Percentiles rank a stretch among this genome's conserved stretches.
Conservation (phyloP, 257 asterid species). For the Solanum ossicruentum region DNA sequence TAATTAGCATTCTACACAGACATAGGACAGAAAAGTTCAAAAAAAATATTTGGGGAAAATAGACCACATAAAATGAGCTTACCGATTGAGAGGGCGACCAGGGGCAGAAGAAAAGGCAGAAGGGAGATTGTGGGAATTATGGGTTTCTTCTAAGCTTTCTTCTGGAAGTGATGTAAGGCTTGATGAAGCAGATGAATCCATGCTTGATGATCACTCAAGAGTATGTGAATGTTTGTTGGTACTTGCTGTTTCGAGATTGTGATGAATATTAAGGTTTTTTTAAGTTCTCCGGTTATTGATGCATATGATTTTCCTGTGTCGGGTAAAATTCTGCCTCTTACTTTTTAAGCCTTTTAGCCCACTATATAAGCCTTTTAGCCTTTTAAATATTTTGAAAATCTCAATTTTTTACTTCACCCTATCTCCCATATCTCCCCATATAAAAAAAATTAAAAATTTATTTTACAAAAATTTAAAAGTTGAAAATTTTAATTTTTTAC, state of each 20-base stretch:
- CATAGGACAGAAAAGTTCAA: neutral
- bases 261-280: neutral
- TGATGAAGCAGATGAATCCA: slow-evolving; percentile 16
- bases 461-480: too few relatives aligned
- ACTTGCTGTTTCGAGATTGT: neutral
- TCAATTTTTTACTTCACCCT: too few relatives aligned
- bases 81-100: slow-evolving; percentile 64
- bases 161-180: slow-evolving; percentile 55
- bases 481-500: too few relatives aligned
- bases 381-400: too few relatives aligned
- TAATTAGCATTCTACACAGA: neutral
- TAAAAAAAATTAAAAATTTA: too few relatives aligned
- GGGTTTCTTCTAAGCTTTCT: slow-evolving; percentile 32
- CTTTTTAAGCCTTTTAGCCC: too few relatives aligned
- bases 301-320: neutral
- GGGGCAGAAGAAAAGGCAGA: slow-evolving; percentile 65
- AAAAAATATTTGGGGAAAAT: neutral
- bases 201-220: neutral
- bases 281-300: neutral
- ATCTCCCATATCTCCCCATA: too few relatives aligned
- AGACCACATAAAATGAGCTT: slow-evolving; percentile 4
- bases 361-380: neutral
- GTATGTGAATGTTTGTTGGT: neutral
- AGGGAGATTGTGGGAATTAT: slow-evolving; percentile 10
- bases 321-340: neutral